Conservation (phyloP, 2,329 filamentous ascomycete species). For the Leptographium radiaticola region DNA sequence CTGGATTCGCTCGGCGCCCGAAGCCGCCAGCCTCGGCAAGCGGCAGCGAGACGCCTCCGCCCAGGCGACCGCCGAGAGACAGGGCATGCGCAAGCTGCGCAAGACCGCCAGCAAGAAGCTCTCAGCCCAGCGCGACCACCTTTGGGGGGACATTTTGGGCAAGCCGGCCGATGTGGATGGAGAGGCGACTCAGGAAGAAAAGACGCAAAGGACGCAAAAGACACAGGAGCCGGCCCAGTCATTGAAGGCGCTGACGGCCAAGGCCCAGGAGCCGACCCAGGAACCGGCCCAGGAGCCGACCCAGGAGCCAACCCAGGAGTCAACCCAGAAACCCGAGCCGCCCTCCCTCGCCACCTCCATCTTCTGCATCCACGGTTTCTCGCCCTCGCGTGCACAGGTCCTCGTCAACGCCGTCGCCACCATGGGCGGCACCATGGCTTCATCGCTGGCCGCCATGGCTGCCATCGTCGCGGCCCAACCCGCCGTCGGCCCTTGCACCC, state of each 20-base stretch:
- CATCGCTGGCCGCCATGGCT: conserved; percentile 28
- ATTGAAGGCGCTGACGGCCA: background rate
- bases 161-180: conserved; percentile 14
- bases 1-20: conserved; percentile 42
- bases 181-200: conserved; percentile 16
- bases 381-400: conserved; percentile 33
- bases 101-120: conserved; percentile 79
- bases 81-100: conserved; percentile 66
- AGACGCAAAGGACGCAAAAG: background rate
- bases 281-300: background rate
- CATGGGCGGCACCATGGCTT: conserved; percentile 30
- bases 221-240: background rate
- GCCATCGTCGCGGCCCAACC: conserved; percentile 14
- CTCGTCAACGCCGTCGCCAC: conserved; percentile 34
- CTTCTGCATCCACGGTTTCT: conserved; percentile 50
- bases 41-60: conserved; percentile 35
- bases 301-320: background rate
- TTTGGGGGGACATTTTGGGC: conserved; percentile 86
- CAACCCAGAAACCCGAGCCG: background rate
- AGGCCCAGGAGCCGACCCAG: background rate
- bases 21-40: conserved; percentile 40
- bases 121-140: conserved; percentile 60
- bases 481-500: background rate
- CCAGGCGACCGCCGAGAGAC: conserved; percentile 27
- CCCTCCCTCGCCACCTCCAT: conserved; percentile 26